Conservation (phyloP, 2,329 filamentous ascomycete species). For the Daldinia sp. region DNA sequence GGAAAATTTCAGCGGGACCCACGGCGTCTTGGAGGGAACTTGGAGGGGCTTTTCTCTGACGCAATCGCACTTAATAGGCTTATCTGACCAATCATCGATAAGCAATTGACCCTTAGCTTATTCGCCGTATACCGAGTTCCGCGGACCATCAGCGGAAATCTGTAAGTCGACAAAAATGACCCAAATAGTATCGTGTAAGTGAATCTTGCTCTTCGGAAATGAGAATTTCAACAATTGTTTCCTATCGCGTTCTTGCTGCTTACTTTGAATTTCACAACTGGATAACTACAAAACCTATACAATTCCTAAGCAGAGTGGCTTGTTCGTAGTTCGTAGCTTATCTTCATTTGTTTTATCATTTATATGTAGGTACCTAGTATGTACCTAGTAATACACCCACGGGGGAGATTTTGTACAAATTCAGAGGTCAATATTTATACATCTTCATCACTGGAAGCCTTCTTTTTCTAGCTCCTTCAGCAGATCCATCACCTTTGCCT, state of each 20-base stretch:
- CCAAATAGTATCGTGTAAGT: neutral
- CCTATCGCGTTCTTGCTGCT: neutral
- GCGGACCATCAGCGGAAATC: slow-evolving; percentile 40
- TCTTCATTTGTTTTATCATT: neutral
- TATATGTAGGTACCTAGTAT: too few relatives aligned
- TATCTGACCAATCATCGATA: slow-evolving; percentile 39
- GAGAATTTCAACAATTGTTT: neutral
- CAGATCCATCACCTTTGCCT: slow-evolving; percentile 52
- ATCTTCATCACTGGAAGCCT: slow-evolving; percentile 16
- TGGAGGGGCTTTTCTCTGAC: slow-evolving; percentile 36
- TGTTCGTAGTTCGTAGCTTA: neutral
- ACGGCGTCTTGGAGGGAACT: neutral
- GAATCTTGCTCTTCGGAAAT: slow-evolving; percentile 6
- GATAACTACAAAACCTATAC: neutral
- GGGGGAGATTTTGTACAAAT: slow-evolving; percentile 19
- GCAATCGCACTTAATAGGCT: slow-evolving; percentile 35
- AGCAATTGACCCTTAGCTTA: slow-evolving; percentile 17
- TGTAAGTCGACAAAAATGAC: slow-evolving; percentile 12
- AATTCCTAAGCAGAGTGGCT: neutral
- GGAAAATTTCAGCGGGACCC: slow-evolving; percentile 35
- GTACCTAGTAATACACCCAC: neutral
- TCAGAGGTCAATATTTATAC: neutral
- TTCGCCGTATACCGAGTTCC: slow-evolving; percentile 36
- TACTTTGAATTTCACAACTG: neutral
- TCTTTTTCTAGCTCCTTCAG: slow-evolving; percentile 53